Conservation (phyloP, 2,329 filamentous ascomycete species). For the Trichophyton simii region DNA sequence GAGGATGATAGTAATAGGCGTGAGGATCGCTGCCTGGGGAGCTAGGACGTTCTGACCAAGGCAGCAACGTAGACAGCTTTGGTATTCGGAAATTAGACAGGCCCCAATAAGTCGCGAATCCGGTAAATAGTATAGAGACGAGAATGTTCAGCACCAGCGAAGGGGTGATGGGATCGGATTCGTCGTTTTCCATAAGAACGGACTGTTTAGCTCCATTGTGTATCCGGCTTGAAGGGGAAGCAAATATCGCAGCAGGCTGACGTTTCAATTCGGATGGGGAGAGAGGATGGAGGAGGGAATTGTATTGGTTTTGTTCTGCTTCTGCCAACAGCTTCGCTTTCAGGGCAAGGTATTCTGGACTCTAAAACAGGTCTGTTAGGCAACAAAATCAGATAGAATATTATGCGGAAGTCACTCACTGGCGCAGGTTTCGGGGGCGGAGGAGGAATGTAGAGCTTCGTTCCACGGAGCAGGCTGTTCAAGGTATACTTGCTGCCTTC, state of each 20-base stretch:
- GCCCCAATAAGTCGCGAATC: conserved; percentile 35
- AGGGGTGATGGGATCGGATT: conserved; percentile 35
- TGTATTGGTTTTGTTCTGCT: conserved; percentile 71
- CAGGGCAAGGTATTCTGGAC: conserved; percentile 68
- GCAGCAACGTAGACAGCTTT: conserved; percentile 12
- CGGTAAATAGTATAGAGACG: conserved; percentile 65
- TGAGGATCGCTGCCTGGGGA: conserved; percentile 6
- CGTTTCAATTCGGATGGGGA: conserved; percentile 26
- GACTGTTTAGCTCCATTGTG: conserved; percentile 24
- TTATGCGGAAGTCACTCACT: conserved; percentile 36
- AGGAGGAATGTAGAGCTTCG: conserved; percentile 64
- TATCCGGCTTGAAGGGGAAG: conserved; percentile 40
- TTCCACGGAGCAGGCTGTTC: conserved; percentile 58
- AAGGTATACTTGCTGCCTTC: conserved; percentile 38
- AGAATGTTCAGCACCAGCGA: conserved; percentile 77
- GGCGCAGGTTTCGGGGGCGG: conserved; percentile 65
- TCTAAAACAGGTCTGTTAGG: conserved; percentile 38
- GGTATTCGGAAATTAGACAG: conserved; percentile 28
- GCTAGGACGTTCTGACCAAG: conserved; percentile 5
- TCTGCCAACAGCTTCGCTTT: conserved; percentile 76
- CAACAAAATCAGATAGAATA: not conserved
- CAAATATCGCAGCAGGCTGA: conserved; percentile 32
- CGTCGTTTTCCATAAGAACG: conserved; percentile 19
- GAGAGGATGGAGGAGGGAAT: conserved; percentile 59
- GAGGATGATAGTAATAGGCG: conserved; percentile 11